Evolutionary conservation across 2,329 filamentous ascomycete genomes (phyloP).

Genomic region (Colletotrichum musicola): DNA sequence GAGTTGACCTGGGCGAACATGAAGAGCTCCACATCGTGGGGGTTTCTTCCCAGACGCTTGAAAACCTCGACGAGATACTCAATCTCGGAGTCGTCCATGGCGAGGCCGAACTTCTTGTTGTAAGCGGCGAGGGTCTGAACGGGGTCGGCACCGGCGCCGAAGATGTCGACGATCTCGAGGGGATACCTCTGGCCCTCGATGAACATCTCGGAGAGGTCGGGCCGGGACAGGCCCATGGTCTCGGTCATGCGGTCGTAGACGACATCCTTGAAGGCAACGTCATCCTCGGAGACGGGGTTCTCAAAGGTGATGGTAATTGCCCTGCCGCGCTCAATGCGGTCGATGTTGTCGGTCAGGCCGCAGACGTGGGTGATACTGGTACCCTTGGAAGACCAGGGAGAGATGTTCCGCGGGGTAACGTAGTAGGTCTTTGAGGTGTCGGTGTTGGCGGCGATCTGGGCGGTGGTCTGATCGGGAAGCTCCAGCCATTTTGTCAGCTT

Average conservation of each 20-base stretch:
- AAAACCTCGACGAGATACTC: conserved; percentile 85
- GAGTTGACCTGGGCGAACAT: conserved; percentile 99
- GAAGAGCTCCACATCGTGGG: conserved; percentile 94
- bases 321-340: conserved; percentile 89
- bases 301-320: conserved; percentile 78
- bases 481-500: conserved; percentile 52
- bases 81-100: conserved; percentile 89
- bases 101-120: conserved; percentile 86
- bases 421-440: conserved; percentile 62
- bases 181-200: conserved; percentile 72
- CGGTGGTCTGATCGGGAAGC: conserved; percentile 55
- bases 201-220: conserved; percentile 83
- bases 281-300: conserved; percentile 55
- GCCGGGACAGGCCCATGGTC: conserved; percentile 74
- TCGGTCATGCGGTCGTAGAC: conserved; percentile 98
- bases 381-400: conserved; percentile 97
- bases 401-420: conserved; percentile 86
- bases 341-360: conserved; percentile 76
- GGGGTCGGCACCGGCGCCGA: conserved; percentile 73
- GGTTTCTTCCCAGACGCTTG: conserved; percentile 65
- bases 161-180: conserved; percentile 82
- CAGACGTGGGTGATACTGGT: conserved; percentile 95
- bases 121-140: conserved; percentile 82
- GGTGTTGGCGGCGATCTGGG: conserved; percentile 62
- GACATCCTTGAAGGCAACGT: conserved; percentile 73